Conservation (phyloP, 176 grass and related monocot species). For the Oryza glaberrima region DNA sequence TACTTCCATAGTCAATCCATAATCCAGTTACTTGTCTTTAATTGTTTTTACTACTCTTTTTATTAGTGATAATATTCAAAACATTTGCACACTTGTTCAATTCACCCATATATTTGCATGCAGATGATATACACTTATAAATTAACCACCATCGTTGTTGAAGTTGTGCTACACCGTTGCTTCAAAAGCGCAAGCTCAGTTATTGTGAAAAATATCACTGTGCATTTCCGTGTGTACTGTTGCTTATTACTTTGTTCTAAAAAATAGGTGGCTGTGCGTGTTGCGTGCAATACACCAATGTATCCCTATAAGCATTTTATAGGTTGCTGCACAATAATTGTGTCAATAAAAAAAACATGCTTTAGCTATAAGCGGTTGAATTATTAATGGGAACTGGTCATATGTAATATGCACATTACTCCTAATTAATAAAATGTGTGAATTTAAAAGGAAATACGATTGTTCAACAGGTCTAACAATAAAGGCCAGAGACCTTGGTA, state of each 20-base stretch:
- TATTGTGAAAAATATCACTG: background rate
- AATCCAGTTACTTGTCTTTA: background rate
- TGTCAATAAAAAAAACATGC: background rate
- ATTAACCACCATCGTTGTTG: background rate
- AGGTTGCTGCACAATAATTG: background rate
- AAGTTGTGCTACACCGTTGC: background rate
- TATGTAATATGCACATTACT: background rate
- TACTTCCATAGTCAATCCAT: background rate
- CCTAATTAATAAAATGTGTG: background rate
- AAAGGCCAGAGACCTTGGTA: background rate
- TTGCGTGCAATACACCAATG: background rate
- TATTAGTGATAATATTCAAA: background rate
- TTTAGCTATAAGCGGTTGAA: background rate
- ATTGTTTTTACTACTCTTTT: background rate
- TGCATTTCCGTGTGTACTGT: background rate
- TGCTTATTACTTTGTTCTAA: background rate
- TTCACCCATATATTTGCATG: background rate
- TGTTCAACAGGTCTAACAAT: background rate
- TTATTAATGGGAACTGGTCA: background rate
- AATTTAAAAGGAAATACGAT: background rate
- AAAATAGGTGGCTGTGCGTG: background rate
- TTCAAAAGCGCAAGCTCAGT: background rate
- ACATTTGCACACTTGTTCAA: background rate
- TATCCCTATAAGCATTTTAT: background rate
- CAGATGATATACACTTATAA: background rate